phyloP scores from a whole-genome alignment of 2,329 filamentous ascomycete species.

The Phaeomoniella chlamydospora region DNA sequence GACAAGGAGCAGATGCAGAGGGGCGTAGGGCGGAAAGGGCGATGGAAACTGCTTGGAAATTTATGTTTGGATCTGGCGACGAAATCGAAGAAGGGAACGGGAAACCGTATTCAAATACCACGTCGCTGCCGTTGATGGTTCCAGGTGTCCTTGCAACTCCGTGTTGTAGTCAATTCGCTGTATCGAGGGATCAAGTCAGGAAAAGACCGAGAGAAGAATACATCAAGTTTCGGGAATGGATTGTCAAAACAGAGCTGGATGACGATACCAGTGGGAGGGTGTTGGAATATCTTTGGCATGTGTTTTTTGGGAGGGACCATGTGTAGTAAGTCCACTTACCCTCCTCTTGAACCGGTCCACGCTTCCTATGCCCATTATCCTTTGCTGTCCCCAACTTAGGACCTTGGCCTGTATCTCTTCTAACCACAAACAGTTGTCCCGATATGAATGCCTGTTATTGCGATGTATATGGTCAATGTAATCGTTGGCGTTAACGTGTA shows the following conservation, averaged over 20 bases:
- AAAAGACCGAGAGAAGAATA: conserved; percentile 15
- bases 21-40: conserved; percentile 11
- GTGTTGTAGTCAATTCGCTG: conserved; percentile 21
- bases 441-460: conserved; percentile 2
- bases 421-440: conserved; percentile 5
- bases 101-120: too few relatives aligned
- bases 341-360: neutral
- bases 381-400: neutral
- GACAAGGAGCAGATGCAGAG: conserved; percentile 10
- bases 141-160: conserved; percentile 16
- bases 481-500: too few relatives aligned
- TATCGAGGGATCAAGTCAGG: conserved; percentile 16
- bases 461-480: conserved; percentile 5
- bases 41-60: conserved; percentile 11
- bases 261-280: conserved; percentile 17
- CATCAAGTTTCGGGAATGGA: conserved; percentile 18
- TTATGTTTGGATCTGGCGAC: conserved; percentile 12
- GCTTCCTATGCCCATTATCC: neutral
- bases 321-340: conserved; percentile 11
- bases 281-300: conserved; percentile 19
- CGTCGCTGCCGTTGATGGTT: too few relatives aligned
- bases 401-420: neutral
- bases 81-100: too few relatives aligned
- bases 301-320: conserved; percentile 16
- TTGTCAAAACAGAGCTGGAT: conserved; percentile 14